A percentile compares a stretch with the other conserved stretches of the same genome.
Evolutionary conservation across 2,329 filamentous ascomycete species (phyloP).

Genomic region (Penicillium sp.): DNA sequence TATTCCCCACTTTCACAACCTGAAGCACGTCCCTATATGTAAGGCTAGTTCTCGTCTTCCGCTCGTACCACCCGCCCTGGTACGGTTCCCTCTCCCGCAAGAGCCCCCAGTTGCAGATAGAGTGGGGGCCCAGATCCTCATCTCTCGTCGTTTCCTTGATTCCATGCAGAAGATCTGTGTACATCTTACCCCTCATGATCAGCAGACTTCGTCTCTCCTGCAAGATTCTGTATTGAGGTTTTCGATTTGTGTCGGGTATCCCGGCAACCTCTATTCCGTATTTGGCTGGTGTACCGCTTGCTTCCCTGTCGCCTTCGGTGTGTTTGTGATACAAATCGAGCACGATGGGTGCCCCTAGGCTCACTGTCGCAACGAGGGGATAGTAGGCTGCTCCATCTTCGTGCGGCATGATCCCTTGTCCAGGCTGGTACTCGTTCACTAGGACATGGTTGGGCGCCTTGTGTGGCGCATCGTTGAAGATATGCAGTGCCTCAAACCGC

Average conservation of each 20-base stretch:
- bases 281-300: slow-evolving; percentile 20
- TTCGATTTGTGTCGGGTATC: background rate
- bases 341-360: slow-evolving; percentile 73
- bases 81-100: slow-evolving; percentile 46
- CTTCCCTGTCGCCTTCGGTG: slow-evolving; percentile 20
- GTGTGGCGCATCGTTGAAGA: slow-evolving; percentile 69
- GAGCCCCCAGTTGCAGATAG: slow-evolving; percentile 59
- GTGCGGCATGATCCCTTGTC: slow-evolving; percentile 95
- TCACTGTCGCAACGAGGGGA: slow-evolving; percentile 86
- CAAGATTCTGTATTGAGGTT: slow-evolving; percentile 59
- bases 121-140: slow-evolving; percentile 55
- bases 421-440: slow-evolving; percentile 85
- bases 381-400: slow-evolving; percentile 89
- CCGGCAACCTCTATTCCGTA: slow-evolving; percentile 1
- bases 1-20: slow-evolving; percentile 71
- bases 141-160: slow-evolving; percentile 62
- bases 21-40: slow-evolving; percentile 82
- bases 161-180: slow-evolving; percentile 60
- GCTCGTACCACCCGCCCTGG: slow-evolving; percentile 45
- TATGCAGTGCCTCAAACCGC: slow-evolving; percentile 50
- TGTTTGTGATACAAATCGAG: slow-evolving; percentile 71
- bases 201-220: slow-evolving; percentile 78
- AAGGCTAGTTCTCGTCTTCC: slow-evolving; percentile 58
- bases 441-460: slow-evolving; percentile 81
- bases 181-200: slow-evolving; percentile 55